Evolutionary conservation across 2,329 filamentous ascomycete genomes (phyloP), one percentile per base, ranked within the genome.

Genomic region (Pestalotiopsis fici): DNA sequence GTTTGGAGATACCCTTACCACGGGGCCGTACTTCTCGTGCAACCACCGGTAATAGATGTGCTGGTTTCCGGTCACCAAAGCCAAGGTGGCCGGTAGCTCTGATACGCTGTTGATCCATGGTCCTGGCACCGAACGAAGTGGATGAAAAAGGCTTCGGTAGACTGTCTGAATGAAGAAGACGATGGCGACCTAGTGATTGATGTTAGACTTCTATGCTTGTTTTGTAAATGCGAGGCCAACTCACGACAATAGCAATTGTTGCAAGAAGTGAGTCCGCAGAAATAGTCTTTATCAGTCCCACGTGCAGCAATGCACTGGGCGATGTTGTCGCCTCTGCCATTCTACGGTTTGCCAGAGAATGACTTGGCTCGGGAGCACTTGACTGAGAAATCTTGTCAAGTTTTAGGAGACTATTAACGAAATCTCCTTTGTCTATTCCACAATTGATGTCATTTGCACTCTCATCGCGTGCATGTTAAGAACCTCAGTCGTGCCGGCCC

Each of bases 1-100:
- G 37, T 75, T 69, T 1, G 74, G 74, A 15, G 73, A 70, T 1
- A 75, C 69, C 6, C 73, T 68, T 9, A 77, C 73, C 7, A 75
- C 75, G 0, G 73, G 70, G 68, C 74, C 73, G 23, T 74, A 74
- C 69, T 70, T 69, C n/a, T 76, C 69, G 65, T 77, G 75, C 21
- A 76, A 65, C 28, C 63, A 65, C 59, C 66, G 67, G 65, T 75
- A 72, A 37, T 73, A 73, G 15, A 67, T 18, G 28, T 75, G 73
- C 47, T 76, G 72, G 9, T 72, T 68, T 0, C 75, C 75, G 28
- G 62, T 66, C n/a, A 73, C 59, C 39, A 77, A 63, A n/a, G 67
- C 65, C 18, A 68, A 57, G 31, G 68, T 71, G 0, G 70, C 71
- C 13, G 74, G 75, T 3, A 76, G 25, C 9, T 71, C 69, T 27